phyloP scores from a whole-genome alignment of 2,329 filamentous ascomycete species.

The Curvularia sp. region DNA sequence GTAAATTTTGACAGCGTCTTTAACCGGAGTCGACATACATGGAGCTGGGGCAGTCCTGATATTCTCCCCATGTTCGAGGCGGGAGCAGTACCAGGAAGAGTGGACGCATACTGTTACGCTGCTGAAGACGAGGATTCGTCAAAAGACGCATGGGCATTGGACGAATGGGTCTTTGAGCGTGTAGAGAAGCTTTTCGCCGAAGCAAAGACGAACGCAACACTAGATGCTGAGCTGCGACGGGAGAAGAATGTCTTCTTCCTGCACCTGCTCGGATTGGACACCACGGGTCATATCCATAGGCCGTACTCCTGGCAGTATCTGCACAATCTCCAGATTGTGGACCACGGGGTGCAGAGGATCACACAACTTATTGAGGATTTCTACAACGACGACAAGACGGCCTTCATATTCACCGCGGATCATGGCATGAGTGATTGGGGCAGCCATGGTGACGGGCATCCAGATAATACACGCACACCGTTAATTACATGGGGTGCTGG shows the following conservation, averaged over 20 bases:
- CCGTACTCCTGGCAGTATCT: constrained; percentile 97
- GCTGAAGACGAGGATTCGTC: constrained; percentile 91
- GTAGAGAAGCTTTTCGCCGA: constrained; percentile 86
- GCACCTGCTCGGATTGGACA: constrained; percentile 91
- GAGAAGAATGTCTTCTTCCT: constrained; percentile 95
- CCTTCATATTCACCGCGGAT: constrained; percentile 96
- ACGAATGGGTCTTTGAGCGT: constrained; percentile 94
- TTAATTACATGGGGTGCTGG: constrained; percentile 94
- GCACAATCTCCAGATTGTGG: constrained; percentile 92
- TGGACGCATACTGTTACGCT: constrained; percentile 85
- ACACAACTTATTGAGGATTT: constrained; percentile 82
- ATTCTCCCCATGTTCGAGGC: constrained; percentile 97
- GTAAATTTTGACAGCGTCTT: constrained; percentile 99
- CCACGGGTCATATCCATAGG: constrained; percentile 81
- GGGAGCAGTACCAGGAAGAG: constrained; percentile 84
- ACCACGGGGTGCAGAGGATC: constrained; percentile 85
- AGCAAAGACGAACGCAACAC: constrained; percentile 76
- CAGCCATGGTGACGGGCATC: constrained; percentile 97
- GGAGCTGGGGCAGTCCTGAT: constrained; percentile 98
- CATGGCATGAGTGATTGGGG: constrained; percentile 99
- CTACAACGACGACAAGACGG: constrained; percentile 81
- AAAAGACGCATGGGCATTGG: constrained; percentile 77
- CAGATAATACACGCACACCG: constrained; percentile 94
- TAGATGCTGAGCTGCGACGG: constrained; percentile 74
- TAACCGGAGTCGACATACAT: constrained; percentile 94